These are phyloP conservation scores for Aphanomyces astaci DNA, from an alignment of 352 stramenopile genomes.

Conservation along the genomic window DNA sequence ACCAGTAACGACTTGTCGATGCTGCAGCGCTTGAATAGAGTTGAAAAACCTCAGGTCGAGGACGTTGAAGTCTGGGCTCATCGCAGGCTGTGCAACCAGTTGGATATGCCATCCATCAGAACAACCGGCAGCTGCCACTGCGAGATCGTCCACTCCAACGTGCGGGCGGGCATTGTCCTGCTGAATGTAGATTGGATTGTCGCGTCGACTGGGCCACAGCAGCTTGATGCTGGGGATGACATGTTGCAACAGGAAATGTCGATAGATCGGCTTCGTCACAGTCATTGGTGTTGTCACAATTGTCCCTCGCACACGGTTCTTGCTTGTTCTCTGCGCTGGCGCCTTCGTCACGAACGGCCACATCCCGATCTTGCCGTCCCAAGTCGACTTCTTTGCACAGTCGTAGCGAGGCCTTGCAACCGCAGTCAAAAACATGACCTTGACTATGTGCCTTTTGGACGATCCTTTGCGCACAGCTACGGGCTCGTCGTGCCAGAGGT, in stretches of 20 bases:
- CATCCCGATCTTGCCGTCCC: slow-evolving; percentile 4
- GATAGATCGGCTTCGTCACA: background rate
- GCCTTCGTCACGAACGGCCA: background rate
- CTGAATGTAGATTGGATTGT: background rate
- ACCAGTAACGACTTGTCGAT: background rate
- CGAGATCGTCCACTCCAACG: background rate
- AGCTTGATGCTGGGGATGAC: background rate
- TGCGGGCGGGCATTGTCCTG: background rate
- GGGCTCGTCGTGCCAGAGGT: background rate
- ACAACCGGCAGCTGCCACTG: background rate
- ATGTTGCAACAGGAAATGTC: background rate
- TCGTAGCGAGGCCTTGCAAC: background rate
- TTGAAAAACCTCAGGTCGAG: background rate
- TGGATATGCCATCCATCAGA: background rate
- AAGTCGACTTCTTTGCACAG: background rate
- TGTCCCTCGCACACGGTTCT: background rate
- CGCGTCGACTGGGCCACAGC: background rate
- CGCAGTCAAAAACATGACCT: slow-evolving; percentile 6
- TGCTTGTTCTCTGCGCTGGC: background rate
- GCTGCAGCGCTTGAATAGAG: background rate
- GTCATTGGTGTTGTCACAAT: background rate
- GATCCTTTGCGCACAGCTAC: background rate
- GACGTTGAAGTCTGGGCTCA: background rate
- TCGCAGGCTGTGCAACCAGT: background rate
- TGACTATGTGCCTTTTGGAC: slow-evolving; percentile 1